Conservation (phyloP, 108 stramenopile genomes). For the Aureococcus anophagefferens region DNA sequence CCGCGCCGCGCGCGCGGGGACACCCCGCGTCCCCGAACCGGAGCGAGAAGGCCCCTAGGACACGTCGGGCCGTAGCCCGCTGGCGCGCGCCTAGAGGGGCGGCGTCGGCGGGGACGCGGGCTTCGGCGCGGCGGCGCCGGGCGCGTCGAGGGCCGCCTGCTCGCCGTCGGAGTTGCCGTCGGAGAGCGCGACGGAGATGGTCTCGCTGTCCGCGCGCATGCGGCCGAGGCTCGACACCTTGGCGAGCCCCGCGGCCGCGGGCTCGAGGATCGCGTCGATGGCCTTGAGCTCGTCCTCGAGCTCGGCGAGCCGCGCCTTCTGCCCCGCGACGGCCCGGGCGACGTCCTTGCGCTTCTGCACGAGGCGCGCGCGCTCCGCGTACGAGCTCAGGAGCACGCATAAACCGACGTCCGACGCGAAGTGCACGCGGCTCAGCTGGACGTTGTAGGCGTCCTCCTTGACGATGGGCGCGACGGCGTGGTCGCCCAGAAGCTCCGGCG, state of each 20-base stretch:
- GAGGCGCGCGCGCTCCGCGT: background rate
- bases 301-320: background rate
- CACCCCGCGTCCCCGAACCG: too few relatives aligned
- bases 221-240: too few relatives aligned
- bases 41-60: too few relatives aligned
- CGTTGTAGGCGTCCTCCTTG: conserved; percentile 65
- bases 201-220: too few relatives aligned
- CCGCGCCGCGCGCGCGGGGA: too few relatives aligned
- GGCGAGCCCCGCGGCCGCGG: background rate
- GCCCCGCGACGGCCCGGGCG: background rate
- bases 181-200: too few relatives aligned
- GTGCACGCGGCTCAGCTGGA: conserved; percentile 33
- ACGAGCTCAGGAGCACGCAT: background rate
- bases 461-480: conserved; percentile 57
- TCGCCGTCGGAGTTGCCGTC: too few relatives aligned
- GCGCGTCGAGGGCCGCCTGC: too few relatives aligned
- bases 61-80: too few relatives aligned
- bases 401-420: background rate
- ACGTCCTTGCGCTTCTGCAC: background rate
- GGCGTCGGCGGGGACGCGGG: too few relatives aligned
- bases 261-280: background rate
- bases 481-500: conserved; percentile 67
- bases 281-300: background rate
- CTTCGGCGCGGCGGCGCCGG: too few relatives aligned
- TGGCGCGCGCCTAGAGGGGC: too few relatives aligned